phyloP scores from a whole-genome alignment of 495 filamentous ascomycete species.

The Tetracladium setigerum region DNA sequence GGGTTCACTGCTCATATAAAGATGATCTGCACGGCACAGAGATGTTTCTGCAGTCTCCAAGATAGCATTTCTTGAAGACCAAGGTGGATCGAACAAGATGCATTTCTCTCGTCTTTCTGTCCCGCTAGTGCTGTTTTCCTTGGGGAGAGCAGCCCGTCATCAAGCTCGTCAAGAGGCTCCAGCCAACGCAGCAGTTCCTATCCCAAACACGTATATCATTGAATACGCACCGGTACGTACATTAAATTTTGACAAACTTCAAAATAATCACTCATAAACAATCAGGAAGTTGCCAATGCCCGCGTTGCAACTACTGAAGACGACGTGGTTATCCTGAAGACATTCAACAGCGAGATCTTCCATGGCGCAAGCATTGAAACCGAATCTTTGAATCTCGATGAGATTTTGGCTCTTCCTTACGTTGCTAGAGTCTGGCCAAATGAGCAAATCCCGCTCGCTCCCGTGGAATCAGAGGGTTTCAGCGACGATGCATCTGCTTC shows the following conservation, averaged over 20 bases:
- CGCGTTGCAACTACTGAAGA: too few species aligned
- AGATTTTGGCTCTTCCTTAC: conserved; percentile 14
- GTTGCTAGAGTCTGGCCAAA: conserved; percentile 24
- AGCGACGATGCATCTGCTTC: background rate
- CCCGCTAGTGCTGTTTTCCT: conserved; percentile 7
- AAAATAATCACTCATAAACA: too few species aligned
- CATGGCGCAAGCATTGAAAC: conserved; percentile 22
- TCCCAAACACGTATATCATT: conserved; percentile 6
- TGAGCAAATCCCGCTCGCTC: conserved; percentile 13
- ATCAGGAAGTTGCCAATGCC: too few species aligned
- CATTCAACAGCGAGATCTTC: conserved; percentile 28
- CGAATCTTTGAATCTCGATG: conserved; percentile 15
- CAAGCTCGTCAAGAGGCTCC: conserved; percentile 8
- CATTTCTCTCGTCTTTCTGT: conserved; percentile 3
- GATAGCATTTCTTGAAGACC: too few species aligned
- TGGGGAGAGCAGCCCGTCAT: conserved; percentile 4
- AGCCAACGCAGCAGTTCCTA: background rate
- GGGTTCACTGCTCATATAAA: too few species aligned
- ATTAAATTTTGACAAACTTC: background rate
- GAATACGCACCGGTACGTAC: conserved; percentile 11
- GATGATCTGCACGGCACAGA: too few species aligned
- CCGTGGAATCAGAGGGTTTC: conserved; percentile 1
- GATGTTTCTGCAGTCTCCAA: too few species aligned
- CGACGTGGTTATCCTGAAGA: conserved; percentile 14
- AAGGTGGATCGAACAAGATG: too few species aligned